These are phyloP conservation scores for Sergeia podlipaevii DNA, from an alignment of 208 protist species.

Conservation along the genomic window DNA sequence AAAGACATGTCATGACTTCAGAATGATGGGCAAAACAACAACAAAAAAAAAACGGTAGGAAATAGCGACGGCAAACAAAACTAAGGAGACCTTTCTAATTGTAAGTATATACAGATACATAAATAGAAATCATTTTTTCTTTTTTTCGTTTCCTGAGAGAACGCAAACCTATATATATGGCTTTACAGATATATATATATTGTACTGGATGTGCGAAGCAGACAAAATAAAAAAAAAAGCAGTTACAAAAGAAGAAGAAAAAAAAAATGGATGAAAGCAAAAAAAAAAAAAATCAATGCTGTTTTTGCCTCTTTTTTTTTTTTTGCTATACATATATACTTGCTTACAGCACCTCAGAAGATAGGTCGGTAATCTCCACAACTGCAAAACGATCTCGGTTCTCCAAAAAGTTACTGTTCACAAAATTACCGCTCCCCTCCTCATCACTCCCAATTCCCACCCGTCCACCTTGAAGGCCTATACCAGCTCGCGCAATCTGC, in stretches of 20 bases:
- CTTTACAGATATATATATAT: too few species aligned
- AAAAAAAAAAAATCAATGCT: too few species aligned
- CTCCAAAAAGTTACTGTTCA: conserved; percentile 13
- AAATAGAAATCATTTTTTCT: too few species aligned
- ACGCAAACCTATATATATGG: too few species aligned
- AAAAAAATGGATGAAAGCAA: background rate
- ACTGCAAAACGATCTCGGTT: conserved; percentile 9
- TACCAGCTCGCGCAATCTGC: conserved; percentile 21
- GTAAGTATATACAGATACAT: too few species aligned
- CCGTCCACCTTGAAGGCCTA: background rate
- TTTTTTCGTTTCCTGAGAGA: too few species aligned
- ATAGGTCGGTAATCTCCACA: background rate
- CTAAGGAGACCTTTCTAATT: too few species aligned
- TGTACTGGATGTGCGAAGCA: too few species aligned
- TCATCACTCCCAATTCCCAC: too few species aligned
- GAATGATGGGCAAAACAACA: background rate
- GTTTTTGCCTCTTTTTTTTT: too few species aligned
- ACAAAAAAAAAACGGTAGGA: conserved; percentile 2
- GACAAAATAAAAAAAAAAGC: conserved; percentile 3
- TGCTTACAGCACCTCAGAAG: background rate
- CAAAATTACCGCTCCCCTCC: too few species aligned
- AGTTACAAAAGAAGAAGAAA: conserved; percentile 1
- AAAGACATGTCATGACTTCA: background rate
- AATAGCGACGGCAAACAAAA: conserved; percentile 13
- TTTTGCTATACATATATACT: background rate